Conservation (phyloP, 495 filamentous ascomycete species). For the Gamarada debralockiae region DNA sequence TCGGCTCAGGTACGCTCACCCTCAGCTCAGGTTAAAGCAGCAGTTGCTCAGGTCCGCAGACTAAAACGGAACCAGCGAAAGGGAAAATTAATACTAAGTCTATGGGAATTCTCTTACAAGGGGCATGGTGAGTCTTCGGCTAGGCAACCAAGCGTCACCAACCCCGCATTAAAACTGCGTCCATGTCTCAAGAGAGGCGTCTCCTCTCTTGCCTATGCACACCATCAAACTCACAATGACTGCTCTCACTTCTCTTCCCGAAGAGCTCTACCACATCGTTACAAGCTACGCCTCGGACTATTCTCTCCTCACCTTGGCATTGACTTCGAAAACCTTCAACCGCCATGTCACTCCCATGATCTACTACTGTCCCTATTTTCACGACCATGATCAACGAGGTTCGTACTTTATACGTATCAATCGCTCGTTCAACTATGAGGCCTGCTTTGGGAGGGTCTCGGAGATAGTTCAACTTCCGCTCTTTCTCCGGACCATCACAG, state of each 20-base stretch:
- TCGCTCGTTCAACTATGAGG: not conserved
- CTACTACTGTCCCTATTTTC: not conserved
- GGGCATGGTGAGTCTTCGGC: too few relatives aligned
- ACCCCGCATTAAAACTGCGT: too few relatives aligned
- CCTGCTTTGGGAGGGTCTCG: not conserved
- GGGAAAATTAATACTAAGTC: too few relatives aligned
- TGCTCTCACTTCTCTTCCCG: not conserved
- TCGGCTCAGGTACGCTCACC: too few relatives aligned
- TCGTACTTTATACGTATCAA: not conserved
- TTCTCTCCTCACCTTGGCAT: not conserved
- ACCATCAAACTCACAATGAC: not conserved
- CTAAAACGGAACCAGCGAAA: too few relatives aligned
- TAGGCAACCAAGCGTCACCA: too few relatives aligned
- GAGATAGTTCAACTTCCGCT: not conserved
- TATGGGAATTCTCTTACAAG: too few relatives aligned
- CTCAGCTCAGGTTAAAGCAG: too few relatives aligned
- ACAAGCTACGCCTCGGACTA: not conserved
- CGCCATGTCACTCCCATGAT: not conserved
- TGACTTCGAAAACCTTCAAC: not conserved
- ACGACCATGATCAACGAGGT: not conserved
- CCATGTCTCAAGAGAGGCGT: too few relatives aligned
- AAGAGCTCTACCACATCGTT: not conserved
- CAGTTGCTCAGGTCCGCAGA: too few relatives aligned
- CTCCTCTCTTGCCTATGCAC: not conserved
- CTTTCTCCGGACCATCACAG: not conserved